These are phyloP conservation scores for Eucalyptus virginea DNA, from an alignment of 345 rosid species.

Conservation along the genomic window DNA sequence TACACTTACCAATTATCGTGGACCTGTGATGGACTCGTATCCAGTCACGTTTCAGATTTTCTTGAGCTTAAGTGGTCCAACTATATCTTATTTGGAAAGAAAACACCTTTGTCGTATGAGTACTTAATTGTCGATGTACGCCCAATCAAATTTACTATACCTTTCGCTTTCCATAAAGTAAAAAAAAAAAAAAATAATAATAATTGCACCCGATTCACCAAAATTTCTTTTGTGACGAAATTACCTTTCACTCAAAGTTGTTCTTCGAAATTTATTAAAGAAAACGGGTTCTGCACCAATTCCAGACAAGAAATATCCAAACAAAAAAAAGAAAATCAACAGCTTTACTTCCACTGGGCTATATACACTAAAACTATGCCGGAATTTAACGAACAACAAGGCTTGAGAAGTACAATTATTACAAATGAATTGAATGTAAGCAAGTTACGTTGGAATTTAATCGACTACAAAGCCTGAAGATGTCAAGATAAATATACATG, in stretches of 20 bases:
- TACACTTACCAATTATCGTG: no score
- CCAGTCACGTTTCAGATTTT: neutral
- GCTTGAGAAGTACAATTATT: neutral
- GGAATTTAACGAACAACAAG: neutral
- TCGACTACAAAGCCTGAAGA: fast-evolving
- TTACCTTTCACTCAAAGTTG: no score
- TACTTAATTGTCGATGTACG: neutral
- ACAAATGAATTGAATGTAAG: neutral
- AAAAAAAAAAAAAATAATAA: no score
- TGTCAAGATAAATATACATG: no score
- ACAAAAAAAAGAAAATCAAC: neutral
- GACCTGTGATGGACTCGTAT: neutral
- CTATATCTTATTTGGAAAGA: neutral
- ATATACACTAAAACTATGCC: no score
- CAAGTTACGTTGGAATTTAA: neutral
- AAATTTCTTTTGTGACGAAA: no score
- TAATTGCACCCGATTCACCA: no score
- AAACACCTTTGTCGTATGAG: neutral
- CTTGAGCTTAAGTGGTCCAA: neutral
- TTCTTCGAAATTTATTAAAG: neutral
- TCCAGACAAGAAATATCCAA: neutral
- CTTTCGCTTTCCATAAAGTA: no score
- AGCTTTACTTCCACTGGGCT: neutral
- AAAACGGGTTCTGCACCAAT: no score
- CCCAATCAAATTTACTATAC: neutral